Conservation (phyloP, 129 eudicot genomes). For the Helichrysum umbraculigerum region DNA sequence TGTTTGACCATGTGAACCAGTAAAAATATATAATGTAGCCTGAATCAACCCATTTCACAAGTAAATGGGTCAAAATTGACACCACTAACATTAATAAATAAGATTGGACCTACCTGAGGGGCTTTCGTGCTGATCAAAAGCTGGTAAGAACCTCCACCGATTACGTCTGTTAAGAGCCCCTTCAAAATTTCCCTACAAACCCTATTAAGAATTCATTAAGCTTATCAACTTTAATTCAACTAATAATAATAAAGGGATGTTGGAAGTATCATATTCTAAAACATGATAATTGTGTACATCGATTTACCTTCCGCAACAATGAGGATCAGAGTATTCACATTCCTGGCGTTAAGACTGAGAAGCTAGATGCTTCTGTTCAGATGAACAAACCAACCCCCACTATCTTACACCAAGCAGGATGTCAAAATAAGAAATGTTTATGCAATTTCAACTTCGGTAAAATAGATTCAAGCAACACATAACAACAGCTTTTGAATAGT, state of each 20-base stretch:
- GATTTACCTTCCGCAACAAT: too few species aligned
- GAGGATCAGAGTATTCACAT: too few species aligned
- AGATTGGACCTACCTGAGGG: neutral
- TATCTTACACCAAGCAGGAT: too few species aligned
- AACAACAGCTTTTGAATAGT: neutral
- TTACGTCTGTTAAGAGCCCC: neutral
- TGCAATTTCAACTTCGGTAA: neutral
- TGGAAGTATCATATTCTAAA: neutral
- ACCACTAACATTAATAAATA: neutral
- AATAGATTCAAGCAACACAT: neutral
- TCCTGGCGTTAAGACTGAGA: too few species aligned
- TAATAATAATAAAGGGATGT: neutral
- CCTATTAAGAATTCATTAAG: neutral
- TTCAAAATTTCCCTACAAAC: neutral
- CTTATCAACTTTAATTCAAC: neutral
- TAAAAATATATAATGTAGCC: neutral
- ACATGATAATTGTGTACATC: neutral
- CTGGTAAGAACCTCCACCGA: neutral
- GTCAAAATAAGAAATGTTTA: too few species aligned
- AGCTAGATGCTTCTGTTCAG: too few species aligned
- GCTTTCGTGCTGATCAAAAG: neutral
- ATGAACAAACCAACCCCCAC: too few species aligned
- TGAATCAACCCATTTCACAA: neutral
- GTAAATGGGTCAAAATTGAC: slow-evolving; percentile 7
- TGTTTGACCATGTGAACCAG: neutral